phyloP scores from a whole-genome alignment of 768 basidiomycete species.

The Boletus rubropictus region DNA sequence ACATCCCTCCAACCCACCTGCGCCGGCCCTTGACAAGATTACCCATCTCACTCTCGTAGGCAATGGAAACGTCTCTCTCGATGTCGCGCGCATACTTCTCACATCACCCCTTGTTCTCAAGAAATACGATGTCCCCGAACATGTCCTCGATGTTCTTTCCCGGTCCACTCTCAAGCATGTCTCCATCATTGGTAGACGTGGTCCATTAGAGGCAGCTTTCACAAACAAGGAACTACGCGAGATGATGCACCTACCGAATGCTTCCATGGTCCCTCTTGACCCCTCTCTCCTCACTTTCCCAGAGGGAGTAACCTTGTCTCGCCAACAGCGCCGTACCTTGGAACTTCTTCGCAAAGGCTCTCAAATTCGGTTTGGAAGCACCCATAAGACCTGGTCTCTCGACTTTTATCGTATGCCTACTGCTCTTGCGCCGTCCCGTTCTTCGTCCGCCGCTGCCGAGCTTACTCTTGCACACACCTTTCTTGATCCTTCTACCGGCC shows the following conservation, averaged over 20 bases:
- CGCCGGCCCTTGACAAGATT: slow-evolving; percentile 59
- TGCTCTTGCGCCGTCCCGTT: slow-evolving; percentile 31
- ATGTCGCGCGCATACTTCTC: slow-evolving; percentile 86
- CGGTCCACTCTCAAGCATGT: slow-evolving; percentile 66
- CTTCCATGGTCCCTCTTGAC: slow-evolving; percentile 60
- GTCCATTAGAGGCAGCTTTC: slow-evolving; percentile 84
- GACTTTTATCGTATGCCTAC: slow-evolving; percentile 76
- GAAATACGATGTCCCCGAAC: slow-evolving; percentile 71
- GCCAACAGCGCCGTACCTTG: slow-evolving; percentile 62
- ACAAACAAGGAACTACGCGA: slow-evolving; percentile 92
- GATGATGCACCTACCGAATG: slow-evolving; percentile 59
- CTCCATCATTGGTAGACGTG: slow-evolving; percentile 78
- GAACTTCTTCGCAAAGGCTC: slow-evolving; percentile 66
- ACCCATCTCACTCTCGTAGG: slow-evolving; percentile 82
- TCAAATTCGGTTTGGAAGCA: slow-evolving; percentile 41
- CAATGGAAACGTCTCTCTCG: slow-evolving; percentile 92
- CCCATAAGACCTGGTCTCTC: slow-evolving; percentile 69
- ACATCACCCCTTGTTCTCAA: slow-evolving; percentile 56
- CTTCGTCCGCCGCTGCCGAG: slow-evolving; percentile 26
- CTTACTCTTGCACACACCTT: slow-evolving; percentile 59
- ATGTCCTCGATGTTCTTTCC: slow-evolving; percentile 63
- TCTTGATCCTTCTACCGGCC: slow-evolving; percentile 43
- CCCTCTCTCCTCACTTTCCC: slow-evolving; percentile 38
- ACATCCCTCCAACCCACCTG: slow-evolving; percentile 64
- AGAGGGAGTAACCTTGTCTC: slow-evolving; percentile 36